Evolutionary conservation across 805 yeast genomes (phyloP).

Genomic region (Groenewaldozyma tartarivorans): DNA sequence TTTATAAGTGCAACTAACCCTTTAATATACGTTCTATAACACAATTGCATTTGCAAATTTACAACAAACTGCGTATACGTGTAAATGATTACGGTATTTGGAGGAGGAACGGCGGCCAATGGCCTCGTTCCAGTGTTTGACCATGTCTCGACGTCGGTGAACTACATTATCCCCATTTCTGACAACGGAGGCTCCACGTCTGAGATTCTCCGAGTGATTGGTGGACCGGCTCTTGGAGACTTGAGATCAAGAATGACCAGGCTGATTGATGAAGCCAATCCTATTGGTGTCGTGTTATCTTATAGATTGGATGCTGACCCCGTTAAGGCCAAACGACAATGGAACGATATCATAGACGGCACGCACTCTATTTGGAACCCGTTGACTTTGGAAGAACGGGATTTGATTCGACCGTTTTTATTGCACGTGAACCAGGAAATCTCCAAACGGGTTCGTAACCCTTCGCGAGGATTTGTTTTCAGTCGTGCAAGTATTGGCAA

Average conservation of each 20-base stretch:
- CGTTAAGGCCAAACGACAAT: conserved; percentile 54
- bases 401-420: conserved; percentile 65
- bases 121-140: conserved; percentile 54
- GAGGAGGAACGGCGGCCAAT: conserved; percentile 60
- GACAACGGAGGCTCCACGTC: conserved; percentile 96
- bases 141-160: conserved; percentile 32
- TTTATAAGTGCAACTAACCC: no score
- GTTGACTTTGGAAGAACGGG: conserved; percentile 50
- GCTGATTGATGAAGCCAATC: conserved; percentile 46
- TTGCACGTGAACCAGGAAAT: conserved; percentile 73
- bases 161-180: conserved; percentile 71
- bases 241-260: conserved; percentile 72
- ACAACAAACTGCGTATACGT: no score
- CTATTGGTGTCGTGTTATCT: conserved; percentile 32
- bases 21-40: no score
- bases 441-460: conserved; percentile 37
- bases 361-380: conserved; percentile 58
- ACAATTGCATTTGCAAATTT: no score
- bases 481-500: conserved; percentile 82
- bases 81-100: conserved; percentile 20
- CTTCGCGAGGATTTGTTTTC: conserved; percentile 53
- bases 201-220: conserved; percentile 73
- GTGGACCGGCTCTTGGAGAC: conserved; percentile 96
- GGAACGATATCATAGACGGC: conserved; percentile 76
- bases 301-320: conserved; percentile 38